Conservation (phyloP, 2,329 filamentous ascomycete genomes). For the Thielaviopsis punctulata region DNA sequence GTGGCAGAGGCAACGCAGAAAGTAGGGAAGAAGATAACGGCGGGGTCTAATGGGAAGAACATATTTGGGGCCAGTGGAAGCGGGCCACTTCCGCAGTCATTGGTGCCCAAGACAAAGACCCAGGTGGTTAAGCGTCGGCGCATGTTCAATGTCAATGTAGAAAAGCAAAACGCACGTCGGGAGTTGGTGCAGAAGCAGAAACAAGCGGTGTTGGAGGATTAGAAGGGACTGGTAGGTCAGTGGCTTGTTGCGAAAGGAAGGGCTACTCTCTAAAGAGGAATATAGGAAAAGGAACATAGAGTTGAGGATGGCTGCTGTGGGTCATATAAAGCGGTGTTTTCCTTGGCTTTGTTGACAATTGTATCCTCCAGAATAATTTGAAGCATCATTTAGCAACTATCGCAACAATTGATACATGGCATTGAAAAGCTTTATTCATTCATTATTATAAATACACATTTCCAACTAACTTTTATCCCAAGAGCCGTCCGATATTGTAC, state of each 20-base stretch:
- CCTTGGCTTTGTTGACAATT: not conserved
- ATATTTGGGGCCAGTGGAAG: not conserved
- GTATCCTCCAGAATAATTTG: no score
- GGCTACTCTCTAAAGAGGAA: not conserved
- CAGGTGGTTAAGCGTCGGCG: slow-evolving; percentile 6
- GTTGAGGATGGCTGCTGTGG: not conserved
- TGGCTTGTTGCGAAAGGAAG: not conserved
- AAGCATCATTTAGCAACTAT: no score
- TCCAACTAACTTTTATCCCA: no score
- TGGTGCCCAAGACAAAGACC: not conserved
- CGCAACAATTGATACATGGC: no score
- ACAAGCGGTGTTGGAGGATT: not conserved
- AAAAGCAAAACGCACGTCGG: slow-evolving; percentile 4
- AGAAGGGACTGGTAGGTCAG: no score
- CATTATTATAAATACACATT: no score
- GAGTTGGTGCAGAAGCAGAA: not conserved
- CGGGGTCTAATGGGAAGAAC: not conserved
- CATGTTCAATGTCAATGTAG: not conserved
- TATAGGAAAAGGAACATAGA: not conserved
- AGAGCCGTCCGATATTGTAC: no score
- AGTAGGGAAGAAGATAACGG: not conserved
- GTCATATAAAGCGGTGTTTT: not conserved
- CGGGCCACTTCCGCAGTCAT: not conserved
- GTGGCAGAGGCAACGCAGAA: not conserved
- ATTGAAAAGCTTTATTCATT: no score